Base-by-base conservation (phyloP, 2,329 filamentous ascomycete genomes). In the Verticillium tricorpus region DNA sequence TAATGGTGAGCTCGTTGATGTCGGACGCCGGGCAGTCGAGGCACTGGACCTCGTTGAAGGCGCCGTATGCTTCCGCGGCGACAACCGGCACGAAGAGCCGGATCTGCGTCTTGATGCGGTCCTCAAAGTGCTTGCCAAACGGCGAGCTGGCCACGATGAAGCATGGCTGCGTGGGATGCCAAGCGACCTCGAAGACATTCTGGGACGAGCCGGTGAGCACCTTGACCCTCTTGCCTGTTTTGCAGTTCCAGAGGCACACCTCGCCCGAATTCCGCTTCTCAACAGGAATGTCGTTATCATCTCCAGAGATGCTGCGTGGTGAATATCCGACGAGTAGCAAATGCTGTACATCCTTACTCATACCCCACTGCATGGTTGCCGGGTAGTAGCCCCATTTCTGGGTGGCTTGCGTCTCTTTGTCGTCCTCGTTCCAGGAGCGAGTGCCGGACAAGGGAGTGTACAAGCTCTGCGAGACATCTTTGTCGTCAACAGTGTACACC, bases 161-260 rank as follows among this genome's bases (percentile, higher is more conserved):
- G 25, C 77, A 76, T 2, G 76, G 72, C 56, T 82, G 74, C 0
- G 69, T 77, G 0, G 86, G 86, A 67, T 89, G 86, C 86, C 86
- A 89, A 0, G 80, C 74, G 2, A 88, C 82, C 67, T 89, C 86
- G 55, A 89, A 89, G 1, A 88, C 84, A 61, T 89, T 89, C 56
- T 85, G 80, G 0, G 79, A 81, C 0, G 80, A 80, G 1, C 79
- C 81, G 3, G 82, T 80, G 22, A 78, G 73, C 3, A 89, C 77
- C 5, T 74, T 76, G 55, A 86, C 73, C 55, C 78, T 74, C 11
- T 75, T 69, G 11, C 76, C 75, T 2, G 73, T 74, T 0, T 70
- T 60, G 0, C 82, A 80, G 68, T 89, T 78, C 84, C 85, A 89
- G 1, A 89, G 70, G 50, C 82, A 82, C 3, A 89, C 79, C 67